Base-by-base conservation (phyloP, 2,329 filamentous ascomycete genomes). In the Karstenula rhodostoma region DNA sequence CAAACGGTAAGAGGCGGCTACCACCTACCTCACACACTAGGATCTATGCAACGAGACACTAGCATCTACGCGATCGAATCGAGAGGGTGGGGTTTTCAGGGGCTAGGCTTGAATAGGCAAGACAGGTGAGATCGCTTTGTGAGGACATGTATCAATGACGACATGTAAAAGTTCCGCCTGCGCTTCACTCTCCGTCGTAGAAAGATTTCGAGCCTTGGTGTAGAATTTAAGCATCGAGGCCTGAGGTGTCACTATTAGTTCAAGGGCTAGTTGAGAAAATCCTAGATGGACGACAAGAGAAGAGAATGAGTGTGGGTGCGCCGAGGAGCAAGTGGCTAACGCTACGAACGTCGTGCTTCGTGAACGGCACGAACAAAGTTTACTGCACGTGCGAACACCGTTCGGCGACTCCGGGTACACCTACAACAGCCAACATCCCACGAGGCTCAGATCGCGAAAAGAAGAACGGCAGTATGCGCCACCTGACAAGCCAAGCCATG, bases 1-100 rank as follows among this genome's bases (percentile, higher is more conserved):
- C 51, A 44, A 54, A 47, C 42, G 32, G 19, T 46, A 47, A 47
- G 48, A 57, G 25, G 49, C 56, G 47, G 37, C 33, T 29, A 27
- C 13, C 19, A 3, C n/a, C 33, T n/a, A 42, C 50, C 56, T 59
- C 47, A 48, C 33, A 22, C 56, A 64, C 56, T 60, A 58, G 61
- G 65, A 66, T 68, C 64, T 68, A 67, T 60, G 63, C 60, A 56
- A 64, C 44, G 37, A 46, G 19, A 59, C 52, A 32, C 52, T 61
- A 56, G 50, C 52, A 64, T 68, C 61, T 61, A 42, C 22, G 23
- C 50, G 50, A 52, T 52, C 50, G 33, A 27, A 42, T 19, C 56
- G 44, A 47, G 44, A 7, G 37, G 17, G 40, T 47, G 29, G 54
- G 46, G 55, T 49, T 22, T 48, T 56, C 50, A 60, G 51, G 27